phyloP scores from a whole-genome alignment of 257 asterid species.

The Nicotiana otophora region DNA sequence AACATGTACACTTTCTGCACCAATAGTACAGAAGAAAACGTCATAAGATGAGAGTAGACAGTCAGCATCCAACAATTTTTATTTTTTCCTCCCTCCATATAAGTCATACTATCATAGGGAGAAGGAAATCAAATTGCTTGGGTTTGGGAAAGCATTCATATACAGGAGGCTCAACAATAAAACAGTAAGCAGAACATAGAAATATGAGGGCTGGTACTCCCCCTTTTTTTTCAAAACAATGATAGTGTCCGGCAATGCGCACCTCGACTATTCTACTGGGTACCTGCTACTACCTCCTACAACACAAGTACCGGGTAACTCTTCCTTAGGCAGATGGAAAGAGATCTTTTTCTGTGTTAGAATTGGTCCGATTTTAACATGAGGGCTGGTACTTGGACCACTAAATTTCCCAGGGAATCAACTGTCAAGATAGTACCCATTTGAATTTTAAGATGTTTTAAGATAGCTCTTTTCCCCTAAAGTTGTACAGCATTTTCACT shows the following conservation, averaged over 20 bases:
- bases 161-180: too few species aligned
- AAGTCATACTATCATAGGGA: neutral
- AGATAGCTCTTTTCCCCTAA: neutral
- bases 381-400: neutral
- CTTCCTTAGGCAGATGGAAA: neutral
- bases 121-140: neutral
- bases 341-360: neutral
- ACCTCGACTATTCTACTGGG: neutral
- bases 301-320: neutral
- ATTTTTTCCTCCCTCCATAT: neutral
- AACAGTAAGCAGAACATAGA: too few species aligned
- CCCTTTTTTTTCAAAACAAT: neutral
- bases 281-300: neutral
- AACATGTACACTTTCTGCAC: conserved; percentile 79
- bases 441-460: neutral
- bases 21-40: neutral
- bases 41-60: neutral
- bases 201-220: too few species aligned
- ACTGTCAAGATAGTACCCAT: neutral
- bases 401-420: neutral
- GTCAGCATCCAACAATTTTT: neutral
- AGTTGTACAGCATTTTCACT: neutral
- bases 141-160: too few species aligned
- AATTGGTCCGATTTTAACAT: neutral
- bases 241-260: neutral